Evolutionary conservation across 805 yeast species (phyloP), one percentile per base, ranked within the genome.

Genomic region (Wickerhamomyces rabaulensis): DNA sequence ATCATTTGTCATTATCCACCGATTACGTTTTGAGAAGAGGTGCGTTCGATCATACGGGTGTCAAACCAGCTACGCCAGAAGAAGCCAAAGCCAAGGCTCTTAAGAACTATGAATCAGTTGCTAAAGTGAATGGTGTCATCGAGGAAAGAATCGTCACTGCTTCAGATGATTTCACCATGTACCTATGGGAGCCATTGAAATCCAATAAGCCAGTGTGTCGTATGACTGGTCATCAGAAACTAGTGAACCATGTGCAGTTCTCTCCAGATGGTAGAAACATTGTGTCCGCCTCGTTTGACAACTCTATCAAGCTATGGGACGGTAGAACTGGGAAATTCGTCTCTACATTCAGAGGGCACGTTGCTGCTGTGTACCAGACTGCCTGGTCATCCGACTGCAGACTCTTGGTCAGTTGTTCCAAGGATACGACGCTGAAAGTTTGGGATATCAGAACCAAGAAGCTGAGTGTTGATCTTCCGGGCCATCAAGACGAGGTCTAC

Each of bases 381-480:
- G 88, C 98, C 0, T 94, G 99, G 99, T 89, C 97, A 4, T 84
- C 96, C 1, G 99, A 94, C 61, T 87, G 92, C 65, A 74, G 99
- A 56, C 70, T 92, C 33, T 70, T 94, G 47, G 99, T 90, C 9
- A 86, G 96, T 60, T 87, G 96, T 65, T 90, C 97, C 13, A 92
- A 92, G 63, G 98, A 92, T 65, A 91, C 98, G 1, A 92, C 98
- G 1, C 74, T 92, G 61, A 92, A 92, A 65, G 96, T 92, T 2
- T 92, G 98, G 98, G 97, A 92, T 61, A 82, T 92, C 20, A 79
- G 87, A 58, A 87, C 96, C 3, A 76, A 84, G 52, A 92, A 92
- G 62, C 70, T 94, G 46, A 77, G 81, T 48, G 88, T 84, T 16
- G 99, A 94, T 66, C 75, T 94, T 48, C 99, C 99, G 0, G 99